A percentile compares a stretch with the other conserved stretches of the same genome.
Conservation (phyloP, 495 filamentous ascomycete genomes). For the Neohortaea acidophila region DNA sequence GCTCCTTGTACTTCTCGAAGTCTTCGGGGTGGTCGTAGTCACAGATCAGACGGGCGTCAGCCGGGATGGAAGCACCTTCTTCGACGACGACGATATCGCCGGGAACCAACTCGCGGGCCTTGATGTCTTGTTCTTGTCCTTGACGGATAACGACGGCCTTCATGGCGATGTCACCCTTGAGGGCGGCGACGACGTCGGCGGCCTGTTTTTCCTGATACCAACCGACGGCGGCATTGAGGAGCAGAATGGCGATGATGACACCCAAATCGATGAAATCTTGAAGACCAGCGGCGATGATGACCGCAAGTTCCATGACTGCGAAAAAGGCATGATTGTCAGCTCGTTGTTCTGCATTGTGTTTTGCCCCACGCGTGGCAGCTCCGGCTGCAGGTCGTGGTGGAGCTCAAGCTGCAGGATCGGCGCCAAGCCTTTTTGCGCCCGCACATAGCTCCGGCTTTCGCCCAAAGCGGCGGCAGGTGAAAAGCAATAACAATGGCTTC, state of each 20-base stretch:
- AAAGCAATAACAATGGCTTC: slow-evolving; percentile 8
- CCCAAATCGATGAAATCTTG: slow-evolving; percentile 72
- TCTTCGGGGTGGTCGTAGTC: slow-evolving; percentile 56
- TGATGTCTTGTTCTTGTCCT: slow-evolving; percentile 54
- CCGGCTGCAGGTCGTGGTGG: too few species aligned
- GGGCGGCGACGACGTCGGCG: slow-evolving; percentile 62
- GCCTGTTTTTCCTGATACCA: slow-evolving; percentile 84
- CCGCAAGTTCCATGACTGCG: slow-evolving; percentile 73
- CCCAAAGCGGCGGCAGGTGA: slow-evolving; percentile 8
- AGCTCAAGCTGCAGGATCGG: too few species aligned
- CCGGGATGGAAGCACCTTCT: slow-evolving; percentile 61
- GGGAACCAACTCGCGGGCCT: slow-evolving; percentile 64
- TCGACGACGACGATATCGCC: slow-evolving; percentile 70
- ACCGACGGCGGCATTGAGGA: slow-evolving; percentile 68
- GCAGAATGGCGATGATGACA: slow-evolving; percentile 66
- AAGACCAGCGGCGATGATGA: slow-evolving; percentile 62
- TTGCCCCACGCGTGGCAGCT: not conserved
- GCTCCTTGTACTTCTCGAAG: slow-evolving; percentile 55
- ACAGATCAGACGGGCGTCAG: slow-evolving; percentile 62
- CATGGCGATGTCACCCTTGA: slow-evolving; percentile 79
- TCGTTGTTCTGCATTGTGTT: not conserved
- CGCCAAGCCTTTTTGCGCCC: slow-evolving; percentile 16
- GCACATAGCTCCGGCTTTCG: slow-evolving; percentile 3
- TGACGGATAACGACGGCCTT: slow-evolving; percentile 56
- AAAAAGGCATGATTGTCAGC: slow-evolving; percentile 14